Evolutionary conservation across 495 filamentous ascomycete species (phyloP), one percentile per base, ranked within the genome.

Genomic region (Evernia prunastri): DNA sequence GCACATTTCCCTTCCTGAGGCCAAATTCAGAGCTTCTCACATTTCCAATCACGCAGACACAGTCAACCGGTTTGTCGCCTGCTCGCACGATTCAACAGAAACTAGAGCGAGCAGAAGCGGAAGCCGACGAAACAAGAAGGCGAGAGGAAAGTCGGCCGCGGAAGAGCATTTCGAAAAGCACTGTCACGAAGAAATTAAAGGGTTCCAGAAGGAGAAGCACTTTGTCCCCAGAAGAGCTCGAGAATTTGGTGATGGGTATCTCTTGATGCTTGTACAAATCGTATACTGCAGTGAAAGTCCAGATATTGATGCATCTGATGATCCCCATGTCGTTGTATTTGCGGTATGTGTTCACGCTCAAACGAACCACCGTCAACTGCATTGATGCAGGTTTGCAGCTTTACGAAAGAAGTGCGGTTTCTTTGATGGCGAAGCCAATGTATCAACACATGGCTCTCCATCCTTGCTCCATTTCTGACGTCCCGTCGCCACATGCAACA

Each of bases 211-310:
- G 88, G 68, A 75, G 88, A 51, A 90, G 87, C 63, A 90, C 88
- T 11, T 76, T 91, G 0, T 88, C 84, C 29, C 84, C 81, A n/a
- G 86, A 86, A 76, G 88, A 91, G 67, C 68, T 90, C 56, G 85
- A 88, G 60, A 83, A 84, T 54, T 72, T 88, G 67, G 51, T 54
- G 33, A 82, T 88, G 75, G 76, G 79, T 33, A 25, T 40, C 33
- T 40, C 18, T 15, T 64, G 35, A 59, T 29, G 33, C 6, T 6
- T 8, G 4, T 18, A 6, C 51, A 54, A 33, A 10, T 45, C 29
- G 37, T 23, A 63, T 17, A 51, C 15, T 25, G 17, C 13, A 25
- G 0, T 25, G n/a, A 49, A 49, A 49, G 12, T 9, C 45, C 20
- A n/a, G 42, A 45, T 45, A n/a, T 45, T 10, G 23, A 3, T 4